These are phyloP conservation scores for Eucalyptus grandis DNA, from an alignment of 345 rosid species.

Conservation along the genomic window DNA sequence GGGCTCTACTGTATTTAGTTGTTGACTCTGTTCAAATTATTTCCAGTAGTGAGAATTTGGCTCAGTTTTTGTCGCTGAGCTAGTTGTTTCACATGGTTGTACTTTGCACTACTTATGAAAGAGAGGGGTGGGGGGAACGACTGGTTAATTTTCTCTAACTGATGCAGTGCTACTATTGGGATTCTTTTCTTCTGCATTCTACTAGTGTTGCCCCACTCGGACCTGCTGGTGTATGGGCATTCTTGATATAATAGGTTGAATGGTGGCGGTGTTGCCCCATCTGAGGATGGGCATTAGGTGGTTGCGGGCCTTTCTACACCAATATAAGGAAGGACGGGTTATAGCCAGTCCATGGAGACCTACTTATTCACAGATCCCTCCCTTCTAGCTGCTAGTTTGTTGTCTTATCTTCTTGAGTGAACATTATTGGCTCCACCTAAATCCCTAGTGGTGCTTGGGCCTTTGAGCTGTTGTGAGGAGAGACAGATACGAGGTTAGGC, in stretches of 20 bases:
- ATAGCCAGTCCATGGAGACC: neutral
- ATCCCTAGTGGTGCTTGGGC: neutral
- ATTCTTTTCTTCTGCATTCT: neutral
- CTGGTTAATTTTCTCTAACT: neutral
- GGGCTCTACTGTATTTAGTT: neutral
- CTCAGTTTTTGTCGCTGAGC: neutral
- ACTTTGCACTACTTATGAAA: neutral
- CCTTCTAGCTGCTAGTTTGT: neutral
- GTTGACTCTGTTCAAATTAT: neutral
- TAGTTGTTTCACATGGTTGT: neutral
- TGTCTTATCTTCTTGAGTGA: neutral
- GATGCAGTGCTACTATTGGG: neutral
- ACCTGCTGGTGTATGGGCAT: neutral
- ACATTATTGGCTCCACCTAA: neutral
- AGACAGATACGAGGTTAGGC: neutral
- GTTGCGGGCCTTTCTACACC: neutral
- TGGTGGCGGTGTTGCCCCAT: neutral
- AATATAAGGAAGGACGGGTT: neutral
- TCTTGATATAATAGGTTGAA: neutral
- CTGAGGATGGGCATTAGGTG: neutral
- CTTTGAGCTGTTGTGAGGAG: neutral
- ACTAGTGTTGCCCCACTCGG: no score
- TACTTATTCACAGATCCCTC: neutral
- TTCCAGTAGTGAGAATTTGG: neutral
- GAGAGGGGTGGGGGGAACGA: neutral